These are phyloP conservation scores for Boletellus ananiceps DNA, from an alignment of 768 basidiomycete genomes.

Conservation along the genomic window DNA sequence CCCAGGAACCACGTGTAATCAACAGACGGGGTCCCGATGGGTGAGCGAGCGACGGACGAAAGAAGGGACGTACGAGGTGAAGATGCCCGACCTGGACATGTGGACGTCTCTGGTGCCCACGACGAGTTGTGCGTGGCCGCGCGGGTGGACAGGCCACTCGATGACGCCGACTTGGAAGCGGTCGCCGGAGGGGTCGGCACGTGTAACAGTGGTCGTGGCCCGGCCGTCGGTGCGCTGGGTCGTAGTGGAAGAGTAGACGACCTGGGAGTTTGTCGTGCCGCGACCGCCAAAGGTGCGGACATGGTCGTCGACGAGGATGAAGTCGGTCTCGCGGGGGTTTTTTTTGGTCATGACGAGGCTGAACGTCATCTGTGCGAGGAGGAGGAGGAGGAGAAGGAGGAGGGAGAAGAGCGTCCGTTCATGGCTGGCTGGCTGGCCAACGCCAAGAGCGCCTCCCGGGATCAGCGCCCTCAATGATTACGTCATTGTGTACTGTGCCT, in stretches of 20 bases:
- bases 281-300: background rate
- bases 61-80: constrained; percentile 16
- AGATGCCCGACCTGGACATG: constrained; percentile 22
- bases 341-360: constrained; percentile 20
- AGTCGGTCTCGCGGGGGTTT: constrained; percentile 26
- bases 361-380: constrained; percentile 14
- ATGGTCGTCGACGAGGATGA: constrained; percentile 8
- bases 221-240: constrained; percentile 7
- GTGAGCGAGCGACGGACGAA: background rate
- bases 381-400: background rate
- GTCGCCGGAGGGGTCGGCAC: constrained; percentile 18
- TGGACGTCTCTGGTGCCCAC: constrained; percentile 24
- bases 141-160: constrained; percentile 22
- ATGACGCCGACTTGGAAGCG: constrained; percentile 26
- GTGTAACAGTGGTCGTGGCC: constrained; percentile 24
- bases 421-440: background rate
- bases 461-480: constrained; percentile 4
- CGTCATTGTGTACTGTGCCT: background rate
- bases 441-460: background rate
- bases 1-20: too few relatives aligned
- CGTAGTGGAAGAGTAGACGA: constrained; percentile 20
- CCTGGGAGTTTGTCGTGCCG: background rate
- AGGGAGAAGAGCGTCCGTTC: background rate
- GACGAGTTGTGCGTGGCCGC: constrained; percentile 11
- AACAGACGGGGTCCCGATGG: background rate